Percentiles rank a stretch among this genome's conserved stretches.
phyloP scores from a whole-genome alignment of 2,329 filamentous ascomycete genomes.

The Arthroderma uncinatum region DNA sequence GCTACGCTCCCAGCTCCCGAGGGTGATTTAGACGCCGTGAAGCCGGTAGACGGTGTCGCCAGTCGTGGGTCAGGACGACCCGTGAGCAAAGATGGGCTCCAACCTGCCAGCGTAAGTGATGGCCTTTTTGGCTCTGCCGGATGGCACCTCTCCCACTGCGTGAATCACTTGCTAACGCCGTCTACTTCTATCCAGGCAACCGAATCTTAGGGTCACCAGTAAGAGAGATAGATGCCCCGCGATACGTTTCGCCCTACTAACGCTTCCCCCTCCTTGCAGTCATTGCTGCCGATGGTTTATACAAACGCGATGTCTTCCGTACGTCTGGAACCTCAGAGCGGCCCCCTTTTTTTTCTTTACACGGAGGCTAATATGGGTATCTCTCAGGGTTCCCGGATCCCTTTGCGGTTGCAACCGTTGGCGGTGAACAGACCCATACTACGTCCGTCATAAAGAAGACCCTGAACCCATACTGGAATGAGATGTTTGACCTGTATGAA shows the following conservation, averaged over 20 bases:
- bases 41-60: constrained; percentile 2
- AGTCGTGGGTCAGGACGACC: not conserved
- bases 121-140: not conserved
- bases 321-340: constrained; percentile 42
- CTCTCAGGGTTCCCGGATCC: constrained; percentile 82
- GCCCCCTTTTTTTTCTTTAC: not conserved
- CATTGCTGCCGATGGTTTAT: constrained; percentile 94
- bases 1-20: not conserved
- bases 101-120: constrained; percentile 52
- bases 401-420: constrained; percentile 92
- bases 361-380: constrained; percentile 7
- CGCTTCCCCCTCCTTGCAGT: constrained; percentile 37
- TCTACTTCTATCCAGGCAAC: constrained; percentile 45
- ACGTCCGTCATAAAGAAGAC: constrained; percentile 95
- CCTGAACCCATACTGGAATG: constrained; percentile 99
- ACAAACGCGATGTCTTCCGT: constrained; percentile 99
- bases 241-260: constrained; percentile 5
- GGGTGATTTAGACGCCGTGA: constrained; percentile 5
- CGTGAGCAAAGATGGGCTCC: constrained; percentile 39
- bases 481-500: constrained; percentile 91
- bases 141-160: not conserved
- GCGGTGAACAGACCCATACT: constrained; percentile 97
- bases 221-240: constrained; percentile 23
- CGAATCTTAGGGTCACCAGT: constrained; percentile 92
- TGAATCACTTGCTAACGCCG: not conserved